Evolutionary conservation across 2,329 filamentous ascomycete genomes (phyloP), one percentile per base, ranked within the genome.

Genomic region (Xylariomycetidae sp.): DNA sequence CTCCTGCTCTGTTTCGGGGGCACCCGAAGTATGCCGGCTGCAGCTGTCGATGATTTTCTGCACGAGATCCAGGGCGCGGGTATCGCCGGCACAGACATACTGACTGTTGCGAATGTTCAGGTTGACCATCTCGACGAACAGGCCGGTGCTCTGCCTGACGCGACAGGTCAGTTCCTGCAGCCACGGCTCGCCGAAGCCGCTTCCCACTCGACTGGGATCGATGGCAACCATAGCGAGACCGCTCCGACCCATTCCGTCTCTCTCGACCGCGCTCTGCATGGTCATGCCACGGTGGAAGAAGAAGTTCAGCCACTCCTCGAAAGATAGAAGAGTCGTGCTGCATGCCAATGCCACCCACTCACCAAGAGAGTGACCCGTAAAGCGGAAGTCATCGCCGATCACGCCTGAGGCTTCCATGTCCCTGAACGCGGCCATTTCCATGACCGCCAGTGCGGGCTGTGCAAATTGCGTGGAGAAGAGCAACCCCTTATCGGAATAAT

Each of bases 11-110:
- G n/a, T n/a, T n/a, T n/a, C n/a, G n/a, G n/a, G n/a, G n/a, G n/a
- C n/a, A n/a, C n/a, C n/a, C n/a, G n/a, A n/a, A n/a, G n/a, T n/a
- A n/a, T n/a, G n/a, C n/a, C n/a, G n/a, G n/a, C n/a, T n/a, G n/a
- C n/a, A n/a, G n/a, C n/a, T 84, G 25, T 83, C 83, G 55, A 85
- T 82, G 17, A 83, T 82, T 46, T 82, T 78, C 60, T 42, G 42
- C 4, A 50, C 33, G 13, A 46, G 34, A 20, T 50, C 45, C 2
- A 50, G 41, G 8, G 38, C 44, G 5, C 44, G 41, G 12, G 48
- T 28, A 72, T 56, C 52, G 16, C 59, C 61, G 3, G 61, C 57
- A 27, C 58, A 62, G 25, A 64, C 59, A 28, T 60, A 61, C 32
- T 61, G 58, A 37, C 45, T 37, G 20, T 44, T 46, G 9, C 42